Evolutionary conservation across 2,329 filamentous ascomycete genomes (phyloP).

Genomic region (Talaromyces sp.): DNA sequence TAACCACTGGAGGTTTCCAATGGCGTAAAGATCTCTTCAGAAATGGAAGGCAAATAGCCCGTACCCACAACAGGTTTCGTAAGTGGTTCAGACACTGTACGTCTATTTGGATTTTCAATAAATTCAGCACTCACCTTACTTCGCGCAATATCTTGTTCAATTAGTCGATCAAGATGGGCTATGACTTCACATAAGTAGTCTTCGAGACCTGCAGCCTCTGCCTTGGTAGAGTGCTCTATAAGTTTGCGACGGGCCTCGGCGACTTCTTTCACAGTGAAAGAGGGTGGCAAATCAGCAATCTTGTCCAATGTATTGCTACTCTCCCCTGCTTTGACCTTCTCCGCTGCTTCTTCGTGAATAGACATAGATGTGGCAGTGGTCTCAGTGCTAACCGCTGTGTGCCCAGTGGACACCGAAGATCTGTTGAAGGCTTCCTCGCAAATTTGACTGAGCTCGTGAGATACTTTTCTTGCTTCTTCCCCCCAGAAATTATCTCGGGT

Average conservation of each 20-base stretch:
- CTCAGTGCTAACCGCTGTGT: conserved; percentile 44
- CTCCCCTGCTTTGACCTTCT: not conserved
- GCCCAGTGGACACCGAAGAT: conserved; percentile 50
- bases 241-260: conserved; percentile 56
- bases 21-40: conserved; percentile 40
- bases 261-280: conserved; percentile 51
- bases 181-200: conserved; percentile 57
- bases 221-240: conserved; percentile 46
- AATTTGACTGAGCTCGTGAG: conserved; percentile 77
- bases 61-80: conserved; percentile 17
- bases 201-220: conserved; percentile 40
- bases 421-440: conserved; percentile 90
- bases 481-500: conserved; percentile 51
- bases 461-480: conserved; percentile 78
- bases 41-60: conserved; percentile 46
- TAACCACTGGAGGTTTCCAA: conserved; percentile 12
- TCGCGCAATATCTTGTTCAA: conserved; percentile 37
- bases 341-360: conserved; percentile 24
- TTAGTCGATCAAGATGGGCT: conserved; percentile 54
- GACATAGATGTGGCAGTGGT: conserved; percentile 49
- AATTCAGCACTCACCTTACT: conserved; percentile 14
- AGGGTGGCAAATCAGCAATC: conserved; percentile 34
- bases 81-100: conserved; percentile 18
- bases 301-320: conserved; percentile 12
- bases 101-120: not conserved